phyloP scores from a whole-genome alignment of 805 yeast species.

The Grigorovia jiainica region DNA sequence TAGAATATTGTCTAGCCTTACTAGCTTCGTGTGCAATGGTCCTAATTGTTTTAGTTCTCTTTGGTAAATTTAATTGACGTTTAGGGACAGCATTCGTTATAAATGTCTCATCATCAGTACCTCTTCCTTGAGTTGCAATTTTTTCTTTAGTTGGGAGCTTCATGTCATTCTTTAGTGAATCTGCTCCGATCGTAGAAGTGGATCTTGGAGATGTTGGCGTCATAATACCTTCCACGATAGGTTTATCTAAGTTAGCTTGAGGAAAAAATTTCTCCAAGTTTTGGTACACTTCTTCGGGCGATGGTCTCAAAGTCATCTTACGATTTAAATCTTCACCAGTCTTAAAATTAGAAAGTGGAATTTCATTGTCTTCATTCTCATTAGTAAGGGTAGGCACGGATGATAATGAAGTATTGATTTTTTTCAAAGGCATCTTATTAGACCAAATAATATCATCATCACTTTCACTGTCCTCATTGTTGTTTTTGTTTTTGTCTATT shows the following conservation, averaged over 20 bases:
- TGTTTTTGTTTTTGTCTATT: neutral
- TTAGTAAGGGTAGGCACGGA: too few relatives aligned
- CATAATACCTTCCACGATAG: conserved; percentile 65
- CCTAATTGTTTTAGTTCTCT: conserved; percentile 83
- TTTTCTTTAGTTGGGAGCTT: too few relatives aligned
- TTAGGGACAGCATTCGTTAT: neutral
- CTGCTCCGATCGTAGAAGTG: too few relatives aligned
- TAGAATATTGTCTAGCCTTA: conserved; percentile 40
- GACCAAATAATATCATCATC: conserved; percentile 1
- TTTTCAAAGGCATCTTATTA: neutral
- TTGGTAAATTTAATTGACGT: conserved; percentile 23
- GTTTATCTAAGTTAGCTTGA: conserved; percentile 81
- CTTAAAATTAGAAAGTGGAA: neutral
- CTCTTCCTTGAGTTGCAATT: too few relatives aligned
- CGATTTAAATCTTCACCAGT: conserved; percentile 7
- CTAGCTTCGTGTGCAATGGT: conserved; percentile 89
- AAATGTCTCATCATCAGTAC: neutral
- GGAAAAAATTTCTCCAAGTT: conserved; percentile 91
- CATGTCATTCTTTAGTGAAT: neutral
- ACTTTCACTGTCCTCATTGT: neutral
- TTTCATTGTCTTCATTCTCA: neutral
- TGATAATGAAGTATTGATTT: neutral
- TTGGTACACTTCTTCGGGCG: conserved; percentile 86
- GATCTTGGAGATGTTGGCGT: conserved; percentile 47
- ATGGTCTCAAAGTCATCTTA: conserved; percentile 78